Conservation (phyloP, 73 alveolate genomes). For the Blepharisma stoltei region DNA sequence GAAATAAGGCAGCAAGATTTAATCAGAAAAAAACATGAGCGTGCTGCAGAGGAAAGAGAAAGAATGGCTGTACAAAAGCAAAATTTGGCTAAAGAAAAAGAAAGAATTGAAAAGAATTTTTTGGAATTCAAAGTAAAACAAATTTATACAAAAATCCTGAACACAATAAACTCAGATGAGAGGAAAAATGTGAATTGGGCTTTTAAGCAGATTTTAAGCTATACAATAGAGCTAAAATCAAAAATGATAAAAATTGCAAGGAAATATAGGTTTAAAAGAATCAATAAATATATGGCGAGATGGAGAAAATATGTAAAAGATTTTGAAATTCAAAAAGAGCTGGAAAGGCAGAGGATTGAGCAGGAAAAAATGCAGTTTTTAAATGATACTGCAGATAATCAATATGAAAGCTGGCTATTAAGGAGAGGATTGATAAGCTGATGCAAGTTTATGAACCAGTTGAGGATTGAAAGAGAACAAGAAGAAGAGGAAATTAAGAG, state of each 20-base stretch:
- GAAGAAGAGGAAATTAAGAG: not conserved
- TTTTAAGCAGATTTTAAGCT: not conserved
- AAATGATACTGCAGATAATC: not conserved
- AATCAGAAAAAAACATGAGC: not conserved
- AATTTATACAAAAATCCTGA: not conserved
- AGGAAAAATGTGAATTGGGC: not conserved
- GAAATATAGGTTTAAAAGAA: slow-evolving; percentile 8
- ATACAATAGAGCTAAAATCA: not conserved
- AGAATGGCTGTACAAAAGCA: not conserved
- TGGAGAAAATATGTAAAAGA: not conserved
- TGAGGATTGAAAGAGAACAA: not conserved
- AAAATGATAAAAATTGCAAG: not conserved
- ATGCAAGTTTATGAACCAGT: not conserved
- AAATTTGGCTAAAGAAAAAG: not conserved
- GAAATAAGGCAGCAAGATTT: slow-evolving; percentile 2
- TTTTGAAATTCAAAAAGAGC: not conserved
- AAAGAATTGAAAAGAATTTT: not conserved
- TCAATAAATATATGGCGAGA: not conserved
- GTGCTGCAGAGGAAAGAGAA: not conserved
- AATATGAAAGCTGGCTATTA: not conserved
- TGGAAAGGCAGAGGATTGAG: not conserved
- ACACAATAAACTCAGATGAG: not conserved
- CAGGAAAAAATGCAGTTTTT: slow-evolving; percentile 14
- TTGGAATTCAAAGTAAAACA: not conserved
- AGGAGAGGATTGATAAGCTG: not conserved